Percentiles rank a stretch among this genome's conserved stretches.
Conservation (phyloP, 139 green algal species). For the Coelastrella sp. region DNA sequence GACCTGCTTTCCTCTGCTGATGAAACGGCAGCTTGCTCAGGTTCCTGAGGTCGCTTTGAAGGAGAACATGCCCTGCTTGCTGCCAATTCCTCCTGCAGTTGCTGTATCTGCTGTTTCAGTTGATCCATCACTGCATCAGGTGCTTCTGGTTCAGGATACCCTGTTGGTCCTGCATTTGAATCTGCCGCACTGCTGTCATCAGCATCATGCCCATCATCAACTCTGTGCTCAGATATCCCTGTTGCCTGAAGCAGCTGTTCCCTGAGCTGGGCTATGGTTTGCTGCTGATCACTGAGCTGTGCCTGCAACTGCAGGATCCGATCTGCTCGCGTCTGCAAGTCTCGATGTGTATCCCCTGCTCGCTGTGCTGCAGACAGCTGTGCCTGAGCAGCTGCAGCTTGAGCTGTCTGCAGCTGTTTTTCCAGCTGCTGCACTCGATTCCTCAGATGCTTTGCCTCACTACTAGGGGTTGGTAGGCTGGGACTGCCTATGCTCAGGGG, state of each 20-base stretch:
- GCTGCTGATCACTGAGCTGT: conserved; percentile 4
- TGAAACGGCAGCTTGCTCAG: background rate
- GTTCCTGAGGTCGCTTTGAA: background rate
- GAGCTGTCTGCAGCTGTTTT: background rate
- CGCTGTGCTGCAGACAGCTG: background rate
- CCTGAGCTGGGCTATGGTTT: background rate
- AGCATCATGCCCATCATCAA: background rate
- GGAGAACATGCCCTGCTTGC: background rate
- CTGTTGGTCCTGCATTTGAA: too few species aligned
- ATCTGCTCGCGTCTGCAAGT: conserved; percentile 5
- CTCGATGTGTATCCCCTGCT: background rate
- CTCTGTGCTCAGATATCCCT: background rate
- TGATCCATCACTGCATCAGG: background rate
- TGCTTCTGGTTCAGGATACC: background rate
- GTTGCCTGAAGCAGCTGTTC: background rate
- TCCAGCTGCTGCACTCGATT: background rate
- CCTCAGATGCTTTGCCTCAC: background rate
- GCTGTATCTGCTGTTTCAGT: conserved; percentile 3
- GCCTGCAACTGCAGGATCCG: conserved; percentile 17
- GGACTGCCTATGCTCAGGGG: background rate
- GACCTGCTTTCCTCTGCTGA: background rate
- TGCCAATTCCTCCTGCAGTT: conserved; percentile 16
- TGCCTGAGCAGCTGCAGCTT: conserved; percentile 5
- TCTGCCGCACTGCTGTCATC: too few species aligned
- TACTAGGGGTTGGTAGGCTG: background rate